phyloP scores from a whole-genome alignment of 768 basidiomycete genomes.

The Russula emetica region DNA sequence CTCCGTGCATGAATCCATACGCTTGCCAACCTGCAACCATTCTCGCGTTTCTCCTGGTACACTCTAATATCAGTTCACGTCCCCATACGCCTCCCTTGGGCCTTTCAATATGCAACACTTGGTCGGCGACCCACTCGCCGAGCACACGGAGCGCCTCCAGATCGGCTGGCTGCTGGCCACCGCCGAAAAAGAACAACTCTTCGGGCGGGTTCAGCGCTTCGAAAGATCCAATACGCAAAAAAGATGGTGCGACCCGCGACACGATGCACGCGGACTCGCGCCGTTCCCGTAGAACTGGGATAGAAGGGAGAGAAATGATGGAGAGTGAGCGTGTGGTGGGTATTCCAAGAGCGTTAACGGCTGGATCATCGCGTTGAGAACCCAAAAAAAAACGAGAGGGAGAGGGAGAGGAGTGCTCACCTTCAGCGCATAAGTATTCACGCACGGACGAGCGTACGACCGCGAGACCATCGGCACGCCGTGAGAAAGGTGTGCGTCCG shows the following conservation, averaged over 20 bases:
- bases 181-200: constrained; percentile 64
- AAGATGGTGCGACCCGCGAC: constrained; percentile 82
- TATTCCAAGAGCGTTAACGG: constrained; percentile 75
- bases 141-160: constrained; percentile 70
- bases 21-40: constrained; percentile 98
- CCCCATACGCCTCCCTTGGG: constrained; percentile 53
- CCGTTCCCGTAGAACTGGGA: constrained; percentile 74
- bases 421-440: constrained; percentile 92
- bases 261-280: constrained; percentile 68
- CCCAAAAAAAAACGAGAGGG: background rate
- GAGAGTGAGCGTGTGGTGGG: constrained; percentile 87
- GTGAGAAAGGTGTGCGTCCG: constrained; percentile 90
- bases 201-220: constrained; percentile 75
- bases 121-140: constrained; percentile 65
- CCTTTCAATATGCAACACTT: constrained; percentile 49
- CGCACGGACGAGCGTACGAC: constrained; percentile 92
- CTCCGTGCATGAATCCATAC: constrained; percentile 92
- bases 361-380: constrained; percentile 33
- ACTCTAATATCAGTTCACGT: constrained; percentile 66
- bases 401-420: constrained; percentile 36
- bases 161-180: constrained; percentile 70
- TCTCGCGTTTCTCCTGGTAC: constrained; percentile 75
- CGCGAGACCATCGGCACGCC: constrained; percentile 90
- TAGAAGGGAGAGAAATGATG: constrained; percentile 65
- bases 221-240: constrained; percentile 88